Conservation (phyloP, 768 basidiomycete species). For the Strobilomyces confusus region DNA sequence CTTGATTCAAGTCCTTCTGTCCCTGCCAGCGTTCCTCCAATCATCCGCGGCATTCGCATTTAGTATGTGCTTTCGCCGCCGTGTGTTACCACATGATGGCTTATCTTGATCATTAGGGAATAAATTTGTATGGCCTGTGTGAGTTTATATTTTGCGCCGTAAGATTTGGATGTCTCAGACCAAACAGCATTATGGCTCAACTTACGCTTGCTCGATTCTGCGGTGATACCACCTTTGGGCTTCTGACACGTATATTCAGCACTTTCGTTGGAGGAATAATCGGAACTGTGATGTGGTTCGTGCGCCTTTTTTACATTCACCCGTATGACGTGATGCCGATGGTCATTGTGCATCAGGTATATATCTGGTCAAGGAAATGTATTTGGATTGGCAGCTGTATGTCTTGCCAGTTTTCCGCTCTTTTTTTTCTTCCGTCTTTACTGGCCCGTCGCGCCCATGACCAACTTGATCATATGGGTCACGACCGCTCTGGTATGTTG, state of each 20-base stretch:
- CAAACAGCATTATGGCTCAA: conserved; percentile 68
- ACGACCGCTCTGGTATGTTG: conserved; percentile 54
- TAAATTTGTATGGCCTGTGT: conserved; percentile 71
- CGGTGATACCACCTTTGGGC: conserved; percentile 70
- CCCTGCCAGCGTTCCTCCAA: conserved; percentile 54
- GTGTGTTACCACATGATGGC: conserved; percentile 2
- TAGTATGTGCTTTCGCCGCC: conserved; percentile 38
- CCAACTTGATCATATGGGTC: conserved; percentile 63
- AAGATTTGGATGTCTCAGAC: background rate
- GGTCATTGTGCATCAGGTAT: conserved; percentile 46
- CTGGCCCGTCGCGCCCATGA: conserved; percentile 70
- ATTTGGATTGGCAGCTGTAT: conserved; percentile 67
- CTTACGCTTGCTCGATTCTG: conserved; percentile 66
- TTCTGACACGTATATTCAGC: conserved; percentile 54
- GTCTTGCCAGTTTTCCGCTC: conserved; percentile 66
- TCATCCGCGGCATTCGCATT: conserved; percentile 56
- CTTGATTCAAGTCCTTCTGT: conserved; percentile 44
- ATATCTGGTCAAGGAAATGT: conserved; percentile 58
- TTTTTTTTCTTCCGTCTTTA: conserved; percentile 68
- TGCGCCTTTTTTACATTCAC: background rate
- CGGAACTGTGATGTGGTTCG: conserved; percentile 66
- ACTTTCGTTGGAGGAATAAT: conserved; percentile 64
- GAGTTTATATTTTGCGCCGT: conserved; percentile 15
- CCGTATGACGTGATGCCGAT: background rate
- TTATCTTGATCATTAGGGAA: conserved; percentile 39